Evolutionary conservation across 2,329 filamentous ascomycete species (phyloP).

Genomic region (Fusarium incarnatum): DNA sequence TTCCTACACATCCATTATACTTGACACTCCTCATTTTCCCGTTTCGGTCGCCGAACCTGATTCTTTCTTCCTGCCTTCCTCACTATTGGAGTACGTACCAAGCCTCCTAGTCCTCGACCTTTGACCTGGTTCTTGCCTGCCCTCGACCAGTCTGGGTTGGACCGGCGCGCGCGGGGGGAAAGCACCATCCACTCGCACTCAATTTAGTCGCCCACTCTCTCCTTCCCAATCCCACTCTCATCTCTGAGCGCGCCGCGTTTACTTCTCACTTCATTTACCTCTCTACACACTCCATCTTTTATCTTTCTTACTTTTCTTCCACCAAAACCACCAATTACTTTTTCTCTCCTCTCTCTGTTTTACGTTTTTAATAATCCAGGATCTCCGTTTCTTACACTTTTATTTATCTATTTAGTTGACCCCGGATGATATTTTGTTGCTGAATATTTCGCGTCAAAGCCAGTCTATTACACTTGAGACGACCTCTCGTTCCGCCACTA

Average conservation of each 20-base stretch:
- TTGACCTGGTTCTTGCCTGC: conserved; percentile 15
- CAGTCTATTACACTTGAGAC: conserved; percentile 18
- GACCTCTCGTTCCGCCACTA: conserved; percentile 36
- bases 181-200: conserved; percentile 32
- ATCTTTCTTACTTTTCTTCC: background rate
- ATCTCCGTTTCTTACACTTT: background rate
- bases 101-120: conserved; percentile 15
- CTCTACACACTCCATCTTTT: conserved; percentile 12
- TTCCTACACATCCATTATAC: background rate
- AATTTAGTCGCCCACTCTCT: conserved; percentile 37
- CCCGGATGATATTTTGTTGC: conserved; percentile 21
- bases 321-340: conserved; percentile 15
- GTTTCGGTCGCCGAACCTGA: conserved; percentile 19
- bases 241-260: conserved; percentile 42
- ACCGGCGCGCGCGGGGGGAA: conserved; percentile 39
- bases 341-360: background rate
- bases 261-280: conserved; percentile 32
- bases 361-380: background rate
- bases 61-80: conserved; percentile 8
- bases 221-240: conserved; percentile 34
- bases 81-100: conserved; percentile 36
- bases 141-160: conserved; percentile 32
- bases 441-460: conserved; percentile 38
- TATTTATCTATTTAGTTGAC: background rate
- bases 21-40: conserved; percentile 12